These are phyloP conservation scores for Darksidea phi DNA, from an alignment of 495 filamentous ascomycete species.

Conservation along the genomic window DNA sequence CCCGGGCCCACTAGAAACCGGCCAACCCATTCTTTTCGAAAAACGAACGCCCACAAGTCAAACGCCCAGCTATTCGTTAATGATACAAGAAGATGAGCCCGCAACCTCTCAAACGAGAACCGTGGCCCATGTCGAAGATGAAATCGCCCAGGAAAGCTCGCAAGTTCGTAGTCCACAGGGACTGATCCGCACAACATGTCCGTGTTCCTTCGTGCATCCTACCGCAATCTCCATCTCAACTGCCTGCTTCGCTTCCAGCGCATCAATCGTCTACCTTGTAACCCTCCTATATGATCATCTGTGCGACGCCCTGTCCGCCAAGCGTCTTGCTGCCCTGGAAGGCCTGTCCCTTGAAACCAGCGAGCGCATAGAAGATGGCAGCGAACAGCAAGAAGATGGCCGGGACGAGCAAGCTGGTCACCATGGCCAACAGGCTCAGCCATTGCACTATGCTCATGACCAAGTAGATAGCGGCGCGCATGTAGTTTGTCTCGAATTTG, in stretches of 20 bases:
- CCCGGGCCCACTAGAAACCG: not conserved
- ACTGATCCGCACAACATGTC: too few species aligned
- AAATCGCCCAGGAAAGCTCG: not conserved
- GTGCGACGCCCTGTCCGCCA: constrained; percentile 88
- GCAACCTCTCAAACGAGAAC: too few species aligned
- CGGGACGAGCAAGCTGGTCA: constrained; percentile 77
- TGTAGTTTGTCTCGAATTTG: constrained; percentile 89
- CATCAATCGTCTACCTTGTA: not conserved
- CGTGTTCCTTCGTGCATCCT: too few species aligned
- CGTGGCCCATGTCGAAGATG: too few species aligned
- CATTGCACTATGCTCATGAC: constrained; percentile 81
- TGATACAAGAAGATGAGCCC: constrained; percentile 23
- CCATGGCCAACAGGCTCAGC: constrained; percentile 62
- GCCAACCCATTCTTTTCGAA: not conserved
- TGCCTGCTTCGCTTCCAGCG: not conserved
- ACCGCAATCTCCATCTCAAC: not conserved
- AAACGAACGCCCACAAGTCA: constrained; percentile 4
- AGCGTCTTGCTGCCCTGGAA: constrained; percentile 97
- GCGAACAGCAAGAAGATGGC: constrained; percentile 79
- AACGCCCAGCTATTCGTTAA: constrained; percentile 23
- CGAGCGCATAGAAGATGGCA: constrained; percentile 76
- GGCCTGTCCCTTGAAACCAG: constrained; percentile 84
- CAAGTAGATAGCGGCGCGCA: constrained; percentile 88
- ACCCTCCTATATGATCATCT: constrained; percentile 90
- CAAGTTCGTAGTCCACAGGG: too few species aligned